Percentiles rank a stretch among this genome's conserved stretches.
phyloP scores from a whole-genome alignment of 495 filamentous ascomycete genomes.

The Penicillium waksmanii region DNA sequence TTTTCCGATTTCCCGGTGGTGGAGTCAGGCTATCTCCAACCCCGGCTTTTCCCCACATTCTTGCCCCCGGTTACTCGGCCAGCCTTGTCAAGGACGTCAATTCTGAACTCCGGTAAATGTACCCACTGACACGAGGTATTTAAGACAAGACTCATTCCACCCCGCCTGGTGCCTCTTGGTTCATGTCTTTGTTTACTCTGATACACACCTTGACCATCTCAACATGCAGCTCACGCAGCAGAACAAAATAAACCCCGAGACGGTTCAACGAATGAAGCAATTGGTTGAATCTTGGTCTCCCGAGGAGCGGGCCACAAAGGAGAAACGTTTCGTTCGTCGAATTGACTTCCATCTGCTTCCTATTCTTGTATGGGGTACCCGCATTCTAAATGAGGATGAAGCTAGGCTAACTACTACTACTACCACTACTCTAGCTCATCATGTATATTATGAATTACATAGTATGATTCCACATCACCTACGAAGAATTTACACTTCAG shows the following conservation, averaged over 20 bases:
- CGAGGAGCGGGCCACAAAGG: background rate
- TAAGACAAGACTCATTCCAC: background rate
- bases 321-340: background rate
- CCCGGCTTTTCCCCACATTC: background rate
- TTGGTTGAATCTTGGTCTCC: background rate
- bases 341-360: background rate
- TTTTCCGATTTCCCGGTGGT: background rate
- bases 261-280: background rate
- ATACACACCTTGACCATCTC: background rate
- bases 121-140: background rate
- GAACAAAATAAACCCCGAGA: background rate
- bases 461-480: background rate
- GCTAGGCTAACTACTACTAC: background rate
- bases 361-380: background rate
- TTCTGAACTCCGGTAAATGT: background rate
- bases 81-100: background rate
- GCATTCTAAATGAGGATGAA: background rate
- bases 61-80: background rate
- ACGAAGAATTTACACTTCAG: background rate
- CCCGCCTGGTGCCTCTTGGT: background rate
- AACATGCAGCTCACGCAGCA: background rate
- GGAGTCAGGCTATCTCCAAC: background rate
- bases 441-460: conserved; percentile 1
- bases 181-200: background rate
- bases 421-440: background rate